Base-by-base conservation (phyloP, 1,284 basidiomycete species). In the Phlebopus sp. region DNA sequence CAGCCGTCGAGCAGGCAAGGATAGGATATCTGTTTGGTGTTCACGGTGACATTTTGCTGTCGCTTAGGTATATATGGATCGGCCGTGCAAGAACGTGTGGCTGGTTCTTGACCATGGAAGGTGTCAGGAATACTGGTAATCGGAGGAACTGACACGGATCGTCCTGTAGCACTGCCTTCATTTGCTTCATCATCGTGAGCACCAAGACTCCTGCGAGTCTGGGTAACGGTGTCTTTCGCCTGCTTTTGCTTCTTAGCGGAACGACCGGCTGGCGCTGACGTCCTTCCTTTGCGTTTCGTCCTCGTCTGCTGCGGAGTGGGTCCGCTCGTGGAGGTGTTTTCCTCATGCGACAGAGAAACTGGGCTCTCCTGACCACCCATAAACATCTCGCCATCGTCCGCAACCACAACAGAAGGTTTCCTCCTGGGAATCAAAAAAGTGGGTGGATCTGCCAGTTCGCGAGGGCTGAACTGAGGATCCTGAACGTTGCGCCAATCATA, bases 371-470 rank as follows among this genome's bases (percentile, higher is more conserved):
- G 21, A 8, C 17, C 25, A n/a, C 36, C 44, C 14, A 13, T 15
- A 7, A 31, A 3, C 15, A 40, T 19, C 18, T 40, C 31, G 13
- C 32, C 46, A 4, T 36, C 39, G 23, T 50, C 37, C 3, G 44
- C 19, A 2, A 49, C 39, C 21, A 54, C 29, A 25, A 56, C 49
- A 17, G 59, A 62, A 2, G 59, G 58, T 15, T 52, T 55, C 21
- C 50, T 63, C 37, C 59, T 59, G 2, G 54, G 62, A 15, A 61
- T 53, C 1, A 64, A 36, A 56, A 59, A 61, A 31, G 36, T 44
- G 2, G 51, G 35, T 18, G 44, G 34, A 23, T 47, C 47, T 10
- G 35, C 27, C 34, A 46, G 21, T 14, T 42, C 39, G 4, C 6
- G 43, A 35, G 57, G 57, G 29, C 37, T 56, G 4, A 52, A 31